Evolutionary conservation across 495 filamentous ascomycete genomes (phyloP).

Genomic region (Terfezia claveryi): DNA sequence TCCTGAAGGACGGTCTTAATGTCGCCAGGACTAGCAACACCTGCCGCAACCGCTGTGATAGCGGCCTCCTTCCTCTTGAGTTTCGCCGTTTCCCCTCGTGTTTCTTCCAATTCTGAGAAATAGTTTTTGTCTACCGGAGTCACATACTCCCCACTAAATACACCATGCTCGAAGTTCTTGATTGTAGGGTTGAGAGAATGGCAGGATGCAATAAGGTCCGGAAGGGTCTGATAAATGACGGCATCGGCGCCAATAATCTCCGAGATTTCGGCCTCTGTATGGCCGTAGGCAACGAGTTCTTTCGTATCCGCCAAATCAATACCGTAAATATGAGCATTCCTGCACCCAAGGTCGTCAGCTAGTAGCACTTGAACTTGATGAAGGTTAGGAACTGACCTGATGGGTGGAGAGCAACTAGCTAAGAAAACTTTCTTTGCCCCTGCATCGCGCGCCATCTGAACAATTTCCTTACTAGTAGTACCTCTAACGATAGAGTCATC

Average conservation of each 20-base stretch:
- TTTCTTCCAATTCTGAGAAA: constrained; percentile 60
- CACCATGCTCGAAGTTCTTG: constrained; percentile 69
- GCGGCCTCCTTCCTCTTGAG: constrained; percentile 47
- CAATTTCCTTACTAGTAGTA: constrained; percentile 63
- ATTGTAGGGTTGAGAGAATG: constrained; percentile 22
- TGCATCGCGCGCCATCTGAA: constrained; percentile 54
- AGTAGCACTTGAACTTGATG: not conserved
- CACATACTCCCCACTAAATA: constrained; percentile 81
- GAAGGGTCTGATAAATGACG: constrained; percentile 75
- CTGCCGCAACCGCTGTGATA: constrained; percentile 43
- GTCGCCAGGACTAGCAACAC: constrained; percentile 39
- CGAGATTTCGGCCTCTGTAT: constrained; percentile 44
- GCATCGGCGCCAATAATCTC: constrained; percentile 73
- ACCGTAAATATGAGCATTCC: constrained; percentile 56
- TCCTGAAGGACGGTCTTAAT: constrained; percentile 41
- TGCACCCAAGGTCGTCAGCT: constrained; percentile 15
- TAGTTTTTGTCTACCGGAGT: constrained; percentile 68
- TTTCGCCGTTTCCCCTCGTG: constrained; percentile 53
- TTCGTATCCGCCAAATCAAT: constrained; percentile 70
- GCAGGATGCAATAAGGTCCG: constrained; percentile 62
- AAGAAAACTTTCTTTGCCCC: constrained; percentile 82
- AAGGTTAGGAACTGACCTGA: not conserved
- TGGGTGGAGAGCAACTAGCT: constrained; percentile 56
- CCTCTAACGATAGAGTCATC: constrained; percentile 90
- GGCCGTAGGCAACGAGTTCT: constrained; percentile 69